phyloP scores from a whole-genome alignment of 148 eudicot genomes.

The Limonium bicolor region DNA sequence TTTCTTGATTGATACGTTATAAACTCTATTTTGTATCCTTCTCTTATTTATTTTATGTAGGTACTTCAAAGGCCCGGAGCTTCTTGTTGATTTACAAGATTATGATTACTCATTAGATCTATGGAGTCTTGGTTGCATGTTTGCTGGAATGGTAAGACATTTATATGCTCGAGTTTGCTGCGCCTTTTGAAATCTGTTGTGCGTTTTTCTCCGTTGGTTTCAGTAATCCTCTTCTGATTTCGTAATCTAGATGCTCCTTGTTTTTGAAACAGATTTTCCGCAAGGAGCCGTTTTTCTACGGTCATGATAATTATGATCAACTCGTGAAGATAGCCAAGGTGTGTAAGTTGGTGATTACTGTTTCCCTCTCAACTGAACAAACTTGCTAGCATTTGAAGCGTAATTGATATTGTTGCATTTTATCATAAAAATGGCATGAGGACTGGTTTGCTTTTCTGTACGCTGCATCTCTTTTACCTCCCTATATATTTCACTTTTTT shows the following conservation, averaged over 20 bases:
- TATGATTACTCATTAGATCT: constrained; percentile 96
- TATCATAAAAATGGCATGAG: no score
- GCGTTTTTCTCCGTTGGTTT: not conserved
- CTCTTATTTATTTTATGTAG: constrained; percentile 21
- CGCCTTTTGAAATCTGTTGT: not conserved
- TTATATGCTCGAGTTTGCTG: not conserved
- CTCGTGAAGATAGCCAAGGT: constrained; percentile 98
- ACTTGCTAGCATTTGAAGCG: no score
- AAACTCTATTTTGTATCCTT: no score
- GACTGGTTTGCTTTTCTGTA: no score
- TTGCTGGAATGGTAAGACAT: constrained; percentile 90
- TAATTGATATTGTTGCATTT: no score
- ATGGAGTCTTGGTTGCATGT: constrained; percentile 99
- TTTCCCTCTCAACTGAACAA: no score
- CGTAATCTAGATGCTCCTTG: not conserved
- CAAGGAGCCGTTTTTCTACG: constrained; percentile 95
- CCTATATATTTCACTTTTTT: no score
- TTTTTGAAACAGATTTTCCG: constrained; percentile 58
- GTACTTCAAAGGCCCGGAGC: constrained; percentile 97
- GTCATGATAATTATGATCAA: constrained; percentile 96
- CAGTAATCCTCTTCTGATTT: not conserved
- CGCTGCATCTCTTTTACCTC: no score
- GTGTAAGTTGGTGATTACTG: no score
- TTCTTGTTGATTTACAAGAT: constrained; percentile 97
- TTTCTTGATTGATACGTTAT: no score